phyloP scores from a whole-genome alignment of 768 basidiomycete genomes.

The Tylopilus felleus region DNA sequence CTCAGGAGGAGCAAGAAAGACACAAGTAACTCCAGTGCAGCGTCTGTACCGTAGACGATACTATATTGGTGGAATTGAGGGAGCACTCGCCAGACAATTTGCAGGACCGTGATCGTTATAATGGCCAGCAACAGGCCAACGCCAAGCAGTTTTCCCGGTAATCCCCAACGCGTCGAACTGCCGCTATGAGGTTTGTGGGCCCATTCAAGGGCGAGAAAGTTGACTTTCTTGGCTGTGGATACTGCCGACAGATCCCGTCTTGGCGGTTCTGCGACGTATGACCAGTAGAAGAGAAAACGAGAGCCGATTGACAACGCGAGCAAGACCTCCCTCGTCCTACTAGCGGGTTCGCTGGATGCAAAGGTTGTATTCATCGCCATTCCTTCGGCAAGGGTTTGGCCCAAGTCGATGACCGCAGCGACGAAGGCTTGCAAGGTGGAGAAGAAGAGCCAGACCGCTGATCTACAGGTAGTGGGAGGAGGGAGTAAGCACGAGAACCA shows the following conservation, averaged over 20 bases:
- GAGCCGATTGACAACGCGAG: slow-evolving; percentile 55
- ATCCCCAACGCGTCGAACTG: slow-evolving; percentile 65
- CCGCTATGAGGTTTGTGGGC: slow-evolving; percentile 45
- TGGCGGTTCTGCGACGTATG: slow-evolving; percentile 58
- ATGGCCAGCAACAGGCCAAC: slow-evolving; percentile 45
- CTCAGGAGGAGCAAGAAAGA: slow-evolving; percentile 62
- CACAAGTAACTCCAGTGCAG: slow-evolving; percentile 54
- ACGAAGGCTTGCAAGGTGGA: slow-evolving; percentile 60
- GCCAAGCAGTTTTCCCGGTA: slow-evolving; percentile 50
- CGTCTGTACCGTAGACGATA: slow-evolving; percentile 54
- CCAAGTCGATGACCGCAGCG: slow-evolving; percentile 61
- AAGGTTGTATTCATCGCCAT: slow-evolving; percentile 23
- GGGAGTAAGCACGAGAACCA: neutral
- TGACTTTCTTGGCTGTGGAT: slow-evolving; percentile 13
- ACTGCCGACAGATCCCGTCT: slow-evolving; percentile 31
- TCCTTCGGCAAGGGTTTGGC: slow-evolving; percentile 46
- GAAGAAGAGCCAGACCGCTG: slow-evolving; percentile 49
- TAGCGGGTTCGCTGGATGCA: slow-evolving; percentile 30
- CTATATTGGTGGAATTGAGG: slow-evolving; percentile 36
- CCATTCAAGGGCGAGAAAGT: slow-evolving; percentile 15
- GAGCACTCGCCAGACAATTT: slow-evolving; percentile 60
- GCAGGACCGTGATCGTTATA: slow-evolving; percentile 50
- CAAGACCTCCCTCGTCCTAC: slow-evolving; percentile 55
- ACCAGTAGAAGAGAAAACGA: slow-evolving; percentile 69
- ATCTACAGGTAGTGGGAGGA: slow-evolving; percentile 28